Evolutionary conservation across 2,329 filamentous ascomycete species (phyloP).

Genomic region (Aureobasidium leucospermi): DNA sequence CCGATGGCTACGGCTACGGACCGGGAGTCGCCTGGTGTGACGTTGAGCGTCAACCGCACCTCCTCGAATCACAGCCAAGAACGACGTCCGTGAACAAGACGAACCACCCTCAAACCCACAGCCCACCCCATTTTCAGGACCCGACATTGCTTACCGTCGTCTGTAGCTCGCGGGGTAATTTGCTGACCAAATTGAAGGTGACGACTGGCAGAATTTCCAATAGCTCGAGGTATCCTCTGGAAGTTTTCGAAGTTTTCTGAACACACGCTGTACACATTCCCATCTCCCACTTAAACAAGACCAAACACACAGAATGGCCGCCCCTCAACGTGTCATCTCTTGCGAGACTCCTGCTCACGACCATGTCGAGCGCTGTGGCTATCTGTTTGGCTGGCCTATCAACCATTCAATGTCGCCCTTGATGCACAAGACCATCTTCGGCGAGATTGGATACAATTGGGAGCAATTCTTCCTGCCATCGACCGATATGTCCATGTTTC

Average conservation of each 20-base stretch:
- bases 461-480: slow-evolving; percentile 43
- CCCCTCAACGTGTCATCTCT: slow-evolving; percentile 7
- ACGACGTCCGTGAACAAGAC: background rate
- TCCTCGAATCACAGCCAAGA: background rate
- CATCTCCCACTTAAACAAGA: background rate
- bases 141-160: slow-evolving; percentile 8
- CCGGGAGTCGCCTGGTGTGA: background rate
- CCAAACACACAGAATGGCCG: background rate
- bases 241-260: background rate
- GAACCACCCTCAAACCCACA: slow-evolving; percentile 1
- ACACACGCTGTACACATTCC: background rate
- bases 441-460: slow-evolving; percentile 45
- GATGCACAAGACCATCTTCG: slow-evolving; percentile 49
- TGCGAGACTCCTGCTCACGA: slow-evolving; percentile 14
- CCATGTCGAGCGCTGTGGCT: slow-evolving; percentile 43
- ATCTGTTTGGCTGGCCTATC: slow-evolving; percentile 51
- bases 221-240: background rate
- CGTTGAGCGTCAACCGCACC: background rate
- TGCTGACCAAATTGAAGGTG: slow-evolving; percentile 1
- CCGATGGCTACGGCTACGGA: background rate
- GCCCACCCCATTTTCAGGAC: background rate
- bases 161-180: slow-evolving; percentile 5
- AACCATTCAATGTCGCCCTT: slow-evolving; percentile 50
- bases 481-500: slow-evolving; percentile 37
- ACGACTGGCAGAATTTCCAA: slow-evolving; percentile 1